Evolutionary conservation across 176 grass and related monocot genomes (phyloP), one percentile per base, ranked within the genome.

Genomic region (Eremochloa ophiuroides): DNA sequence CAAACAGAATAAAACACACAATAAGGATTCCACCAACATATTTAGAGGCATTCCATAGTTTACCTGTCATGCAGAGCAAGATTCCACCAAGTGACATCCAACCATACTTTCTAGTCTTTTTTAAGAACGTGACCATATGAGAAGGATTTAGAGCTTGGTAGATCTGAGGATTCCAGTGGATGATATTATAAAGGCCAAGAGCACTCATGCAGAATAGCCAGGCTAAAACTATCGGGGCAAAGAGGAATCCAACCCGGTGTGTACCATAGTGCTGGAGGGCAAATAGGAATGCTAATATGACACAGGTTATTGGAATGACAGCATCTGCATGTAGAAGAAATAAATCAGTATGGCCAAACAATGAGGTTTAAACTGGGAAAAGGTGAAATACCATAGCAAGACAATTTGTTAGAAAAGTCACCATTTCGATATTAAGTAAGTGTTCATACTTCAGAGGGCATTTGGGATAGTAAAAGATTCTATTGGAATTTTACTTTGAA

Each of bases 21-120:
- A 55, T 55, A 55, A 2, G 74, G 50, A 53, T 20, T 53, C 18
- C 5, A 7, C 1, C 17, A 27, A 37, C 22, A 41, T 81, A 66
- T 53, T 73, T 79, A 42, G 37, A 71, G 64, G 16, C 67, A 47
- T 28, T 48, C 4, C 25, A 31, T 37, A 84, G 18, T 46, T 76
- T 82, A 99, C 96, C 96, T 87, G 96, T 99, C 83, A 99, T 93
- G 83, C 96, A 99, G 35, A 99, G 79, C 76, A 99, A 87, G 74
- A 99, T 95, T 82, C 96, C 96, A 42, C 96, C 96, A n/a, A 99
- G 85, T 2, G 96, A 99, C 96, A 99, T 99, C 96, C 96, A 99
- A 63, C 96, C 96, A 82, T 79, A 76, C 62, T 92, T 95, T 76
- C 81, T 95, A 34, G 96, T 99, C 91, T 99, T 99, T 72, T 85